Percentiles rank a stretch among this genome's conserved stretches.
phyloP scores from a whole-genome alignment of 2,329 filamentous ascomycete genomes.

The Aspergillus hiratsukae region DNA sequence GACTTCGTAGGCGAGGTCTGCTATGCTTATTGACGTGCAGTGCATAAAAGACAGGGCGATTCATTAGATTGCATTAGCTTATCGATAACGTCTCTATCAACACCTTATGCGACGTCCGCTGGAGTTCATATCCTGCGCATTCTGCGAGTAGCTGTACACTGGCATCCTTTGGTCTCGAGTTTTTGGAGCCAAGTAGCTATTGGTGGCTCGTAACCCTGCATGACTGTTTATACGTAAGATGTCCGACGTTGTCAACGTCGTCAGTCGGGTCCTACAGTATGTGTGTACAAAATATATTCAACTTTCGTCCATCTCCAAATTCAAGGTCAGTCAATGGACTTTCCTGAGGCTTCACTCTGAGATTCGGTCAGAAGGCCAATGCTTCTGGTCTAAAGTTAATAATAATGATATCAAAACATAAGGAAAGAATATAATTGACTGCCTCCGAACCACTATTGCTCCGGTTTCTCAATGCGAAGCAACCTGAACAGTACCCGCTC shows the following conservation, averaged over 20 bases:
- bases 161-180: background rate
- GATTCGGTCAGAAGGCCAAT: background rate
- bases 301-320: background rate
- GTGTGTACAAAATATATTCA: background rate
- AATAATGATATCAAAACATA: background rate
- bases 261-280: background rate
- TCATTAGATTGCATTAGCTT: background rate
- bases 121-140: background rate
- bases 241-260: background rate
- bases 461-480: constrained; percentile 21
- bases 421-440: background rate
- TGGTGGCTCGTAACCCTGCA: background rate
- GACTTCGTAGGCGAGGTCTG: background rate
- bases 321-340: background rate
- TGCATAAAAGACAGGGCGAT: background rate
- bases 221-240: background rate
- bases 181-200: background rate
- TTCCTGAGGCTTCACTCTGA: background rate
- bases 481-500: constrained; percentile 17
- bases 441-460: background rate
- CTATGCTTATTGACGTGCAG: background rate
- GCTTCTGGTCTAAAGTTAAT: background rate
- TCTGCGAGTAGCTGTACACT: background rate
- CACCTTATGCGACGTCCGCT: background rate
- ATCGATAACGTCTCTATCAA: background rate